Conservation (phyloP, 164 flowering plant genomes). For the Liriodendron chinense region DNA sequence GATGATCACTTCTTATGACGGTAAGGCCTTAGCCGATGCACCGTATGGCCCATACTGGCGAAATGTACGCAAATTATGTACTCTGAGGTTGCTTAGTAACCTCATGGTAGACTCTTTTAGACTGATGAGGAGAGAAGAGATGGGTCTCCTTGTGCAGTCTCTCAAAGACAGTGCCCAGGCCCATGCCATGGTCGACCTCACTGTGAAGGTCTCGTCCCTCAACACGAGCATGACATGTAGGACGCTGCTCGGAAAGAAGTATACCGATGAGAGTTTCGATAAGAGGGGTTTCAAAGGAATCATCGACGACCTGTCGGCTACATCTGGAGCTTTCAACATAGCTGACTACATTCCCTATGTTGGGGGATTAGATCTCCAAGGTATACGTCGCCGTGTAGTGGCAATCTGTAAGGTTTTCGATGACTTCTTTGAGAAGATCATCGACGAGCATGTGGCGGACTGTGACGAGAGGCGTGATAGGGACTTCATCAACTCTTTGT, state of each 20-base stretch:
- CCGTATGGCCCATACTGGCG: slow-evolving; percentile 40
- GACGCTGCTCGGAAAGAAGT: slow-evolving; percentile 56
- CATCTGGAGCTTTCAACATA: slow-evolving; percentile 29
- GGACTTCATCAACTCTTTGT: slow-evolving; percentile 1
- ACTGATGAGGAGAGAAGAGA: slow-evolving; percentile 31
- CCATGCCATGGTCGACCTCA: slow-evolving; percentile 17
- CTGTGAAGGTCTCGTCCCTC: slow-evolving; percentile 17
- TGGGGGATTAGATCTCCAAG: slow-evolving; percentile 5
- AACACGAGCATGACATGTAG: slow-evolving; percentile 25
- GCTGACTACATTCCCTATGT: slow-evolving; percentile 33
- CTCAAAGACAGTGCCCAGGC: slow-evolving; percentile 19
- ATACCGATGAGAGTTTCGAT: slow-evolving; percentile 28
- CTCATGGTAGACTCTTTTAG: slow-evolving; percentile 23
- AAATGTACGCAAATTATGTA: slow-evolving; percentile 32
- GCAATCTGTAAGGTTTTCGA: background rate
- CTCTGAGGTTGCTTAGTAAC: slow-evolving; percentile 30
- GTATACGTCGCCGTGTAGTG: slow-evolving; percentile 1
- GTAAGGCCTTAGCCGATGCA: slow-evolving; percentile 16
- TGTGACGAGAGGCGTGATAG: background rate
- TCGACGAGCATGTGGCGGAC: slow-evolving; percentile 1
- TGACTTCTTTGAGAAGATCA: slow-evolving; percentile 5
- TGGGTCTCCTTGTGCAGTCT: slow-evolving; percentile 14
- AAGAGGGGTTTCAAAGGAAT: slow-evolving; percentile 40
- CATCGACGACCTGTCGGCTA: slow-evolving; percentile 34
- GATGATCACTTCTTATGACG: slow-evolving; percentile 22